A percentile compares a stretch with the other conserved stretches of the same genome.
Evolutionary conservation across 139 green algal species (phyloP).

Genomic region (Closterium sp.): DNA sequence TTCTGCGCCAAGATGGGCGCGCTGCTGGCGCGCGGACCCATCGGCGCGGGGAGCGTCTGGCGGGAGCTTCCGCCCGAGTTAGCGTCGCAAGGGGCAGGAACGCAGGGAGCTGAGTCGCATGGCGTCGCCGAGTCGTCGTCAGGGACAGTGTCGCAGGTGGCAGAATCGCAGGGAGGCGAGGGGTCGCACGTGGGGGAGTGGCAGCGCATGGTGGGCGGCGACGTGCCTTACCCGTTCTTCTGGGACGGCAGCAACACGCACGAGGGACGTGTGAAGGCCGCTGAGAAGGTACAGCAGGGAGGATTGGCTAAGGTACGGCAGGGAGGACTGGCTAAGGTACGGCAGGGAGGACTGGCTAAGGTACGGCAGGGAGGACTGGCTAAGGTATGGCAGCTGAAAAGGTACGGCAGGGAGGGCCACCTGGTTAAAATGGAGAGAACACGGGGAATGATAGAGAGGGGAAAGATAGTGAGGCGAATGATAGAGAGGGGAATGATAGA

Average conservation of each 20-base stretch:
- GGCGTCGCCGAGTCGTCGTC: too few relatives aligned
- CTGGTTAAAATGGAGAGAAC: too few relatives aligned
- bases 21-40: not conserved
- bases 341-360: too few relatives aligned
- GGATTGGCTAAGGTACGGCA: not conserved
- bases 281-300: not conserved
- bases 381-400: too few relatives aligned
- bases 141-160: not conserved
- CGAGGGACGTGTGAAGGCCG: not conserved
- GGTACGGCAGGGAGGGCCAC: too few relatives aligned
- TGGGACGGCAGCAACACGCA: constrained; percentile 38
- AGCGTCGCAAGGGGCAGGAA: not conserved
- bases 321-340: too few relatives aligned
- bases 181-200: not conserved
- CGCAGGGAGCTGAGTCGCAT: too few relatives aligned
- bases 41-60: not conserved
- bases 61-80: not conserved
- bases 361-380: too few relatives aligned
- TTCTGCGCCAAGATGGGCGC: constrained; percentile 3
- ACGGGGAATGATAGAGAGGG: too few relatives aligned
- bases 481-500: too few relatives aligned
- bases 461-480: too few relatives aligned
- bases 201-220: not conserved
- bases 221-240: constrained; percentile 28
- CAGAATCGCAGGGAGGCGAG: not conserved